Evolutionary conservation across 1,139 yeast species (phyloP).

Genomic region (Kodamaea fungicola): DNA sequence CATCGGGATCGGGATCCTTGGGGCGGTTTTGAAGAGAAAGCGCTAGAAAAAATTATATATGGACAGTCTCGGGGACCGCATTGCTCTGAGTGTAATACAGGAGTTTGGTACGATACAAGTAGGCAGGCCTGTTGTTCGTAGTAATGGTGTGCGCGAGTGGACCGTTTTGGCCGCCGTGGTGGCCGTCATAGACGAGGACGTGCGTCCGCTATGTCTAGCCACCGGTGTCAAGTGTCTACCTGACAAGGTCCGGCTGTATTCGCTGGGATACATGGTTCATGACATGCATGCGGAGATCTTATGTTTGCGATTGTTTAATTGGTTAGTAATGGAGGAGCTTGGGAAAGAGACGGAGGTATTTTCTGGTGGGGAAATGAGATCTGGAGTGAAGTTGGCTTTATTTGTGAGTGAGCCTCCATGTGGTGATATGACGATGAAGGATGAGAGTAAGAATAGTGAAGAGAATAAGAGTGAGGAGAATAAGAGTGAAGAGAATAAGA

Average conservation of each 20-base stretch:
- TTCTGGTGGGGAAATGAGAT: constrained; percentile 14
- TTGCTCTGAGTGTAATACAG: constrained; percentile 14
- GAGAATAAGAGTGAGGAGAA: constrained; percentile 8
- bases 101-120: constrained; percentile 17
- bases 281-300: constrained; percentile 90
- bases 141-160: constrained; percentile 75
- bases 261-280: constrained; percentile 65
- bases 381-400: constrained; percentile 46
- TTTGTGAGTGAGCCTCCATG: constrained; percentile 85
- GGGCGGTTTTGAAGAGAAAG: constrained; percentile 50
- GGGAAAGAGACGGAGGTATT: constrained; percentile 4
- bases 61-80: constrained; percentile 6
- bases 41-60: constrained; percentile 13
- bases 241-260: constrained; percentile 35
- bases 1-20: constrained; percentile 66
- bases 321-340: constrained; percentile 31
- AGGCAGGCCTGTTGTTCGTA: constrained; percentile 57
- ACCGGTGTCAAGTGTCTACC: constrained; percentile 87
- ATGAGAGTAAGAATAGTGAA: no score
- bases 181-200: constrained; percentile 24
- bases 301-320: constrained; percentile 65
- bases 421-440: constrained; percentile 77
- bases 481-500: constrained; percentile 13
- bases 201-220: constrained; percentile 49
- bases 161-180: constrained; percentile 79